Conservation (phyloP, 257 asterid genomes). For the Solanum phureja region DNA sequence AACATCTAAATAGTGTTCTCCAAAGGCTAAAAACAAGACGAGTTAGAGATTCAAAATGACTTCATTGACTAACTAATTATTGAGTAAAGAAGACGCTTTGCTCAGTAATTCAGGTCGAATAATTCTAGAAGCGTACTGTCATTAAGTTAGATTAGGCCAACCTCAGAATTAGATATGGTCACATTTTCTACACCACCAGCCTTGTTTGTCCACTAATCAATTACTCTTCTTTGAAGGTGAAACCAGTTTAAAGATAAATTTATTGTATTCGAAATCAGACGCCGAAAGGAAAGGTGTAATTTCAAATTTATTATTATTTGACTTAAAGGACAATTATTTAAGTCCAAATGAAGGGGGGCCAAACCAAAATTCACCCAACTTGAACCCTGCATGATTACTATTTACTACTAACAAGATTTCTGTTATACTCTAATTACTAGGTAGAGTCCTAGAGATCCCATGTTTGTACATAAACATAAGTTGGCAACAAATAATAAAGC, state of each 20-base stretch:
- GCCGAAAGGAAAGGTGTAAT: background rate
- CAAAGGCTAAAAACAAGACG: background rate
- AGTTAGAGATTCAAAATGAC: background rate
- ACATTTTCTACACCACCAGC: background rate
- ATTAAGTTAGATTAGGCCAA: background rate
- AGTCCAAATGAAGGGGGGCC: background rate
- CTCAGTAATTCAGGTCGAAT: background rate
- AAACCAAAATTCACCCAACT: background rate
- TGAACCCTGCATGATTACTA: background rate
- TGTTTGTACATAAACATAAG: background rate
- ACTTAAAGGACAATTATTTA: background rate
- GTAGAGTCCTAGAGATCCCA: background rate
- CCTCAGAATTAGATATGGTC: background rate
- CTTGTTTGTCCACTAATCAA: background rate
- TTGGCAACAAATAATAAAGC: background rate
- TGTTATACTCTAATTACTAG: background rate
- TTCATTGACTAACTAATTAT: background rate
- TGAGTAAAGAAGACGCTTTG: background rate
- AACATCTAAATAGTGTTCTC: too few species aligned
- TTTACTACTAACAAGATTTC: background rate
- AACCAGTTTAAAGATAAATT: background rate
- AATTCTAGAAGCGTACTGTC: background rate
- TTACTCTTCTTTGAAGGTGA: background rate
- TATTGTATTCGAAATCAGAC: background rate
- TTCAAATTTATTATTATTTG: background rate